Evolutionary conservation across 257 asterid genomes (phyloP).

Genomic region (Anisodus acutangulus): DNA sequence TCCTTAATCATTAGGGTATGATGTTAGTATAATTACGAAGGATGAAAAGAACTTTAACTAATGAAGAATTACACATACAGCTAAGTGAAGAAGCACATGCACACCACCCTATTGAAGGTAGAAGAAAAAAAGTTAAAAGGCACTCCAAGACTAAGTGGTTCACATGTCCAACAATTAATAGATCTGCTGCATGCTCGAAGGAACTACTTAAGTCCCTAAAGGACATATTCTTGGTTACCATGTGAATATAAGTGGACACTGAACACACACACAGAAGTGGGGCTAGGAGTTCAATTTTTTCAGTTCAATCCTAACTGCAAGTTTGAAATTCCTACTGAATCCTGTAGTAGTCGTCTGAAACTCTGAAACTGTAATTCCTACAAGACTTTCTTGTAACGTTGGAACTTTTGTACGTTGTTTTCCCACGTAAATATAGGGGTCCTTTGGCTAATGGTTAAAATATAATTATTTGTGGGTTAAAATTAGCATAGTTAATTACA

Average conservation of each 20-base stretch:
- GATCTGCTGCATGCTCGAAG: conserved; percentile 47
- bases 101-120: conserved; percentile 55
- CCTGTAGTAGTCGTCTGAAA: conserved; percentile 41
- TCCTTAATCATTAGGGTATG: conserved; percentile 30
- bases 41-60: conserved; percentile 34
- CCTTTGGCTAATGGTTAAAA: background rate
- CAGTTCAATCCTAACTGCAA: conserved; percentile 31
- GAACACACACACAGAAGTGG: background rate
- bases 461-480: background rate
- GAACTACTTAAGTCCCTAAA: conserved; percentile 49
- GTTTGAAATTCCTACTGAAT: conserved; percentile 41
- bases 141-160: conserved; percentile 53
- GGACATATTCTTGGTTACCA: conserved; percentile 46
- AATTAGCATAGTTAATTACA: background rate
- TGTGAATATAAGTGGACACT: conserved; percentile 38
- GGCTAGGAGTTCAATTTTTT: conserved; percentile 1
- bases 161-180: conserved; percentile 62
- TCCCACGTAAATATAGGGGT: background rate
- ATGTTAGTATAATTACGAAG: conserved; percentile 32
- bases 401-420: conserved; percentile 52
- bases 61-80: conserved; percentile 40
- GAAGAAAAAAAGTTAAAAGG: conserved; percentile 33
- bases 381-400: conserved; percentile 60
- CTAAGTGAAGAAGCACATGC: conserved; percentile 62
- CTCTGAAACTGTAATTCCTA: conserved; percentile 45